Evolutionary conservation across 768 basidiomycete genomes (phyloP).

Genomic region (Suillus americanus): DNA sequence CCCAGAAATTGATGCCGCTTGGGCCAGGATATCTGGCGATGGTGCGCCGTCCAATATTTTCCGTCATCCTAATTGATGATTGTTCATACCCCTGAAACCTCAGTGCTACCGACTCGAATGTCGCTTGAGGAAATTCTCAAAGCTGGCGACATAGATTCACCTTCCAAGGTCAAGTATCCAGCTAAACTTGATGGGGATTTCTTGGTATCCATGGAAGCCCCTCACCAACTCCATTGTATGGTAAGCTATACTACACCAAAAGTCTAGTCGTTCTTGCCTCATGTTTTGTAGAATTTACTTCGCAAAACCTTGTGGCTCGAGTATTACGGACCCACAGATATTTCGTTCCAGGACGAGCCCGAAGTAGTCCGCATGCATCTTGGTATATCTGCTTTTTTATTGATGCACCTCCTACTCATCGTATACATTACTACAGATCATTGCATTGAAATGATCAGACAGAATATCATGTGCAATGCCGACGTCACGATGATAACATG

Average conservation of each 20-base stretch:
- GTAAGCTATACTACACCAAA: not conserved
- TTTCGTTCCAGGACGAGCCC: conserved; percentile 4
- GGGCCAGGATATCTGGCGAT: not conserved
- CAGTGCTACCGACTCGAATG: conserved; percentile 10
- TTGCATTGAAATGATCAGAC: conserved; percentile 11
- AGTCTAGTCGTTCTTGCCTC: not conserved
- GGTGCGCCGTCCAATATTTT: not conserved
- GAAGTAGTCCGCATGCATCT: conserved; percentile 7
- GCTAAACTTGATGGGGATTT: conserved; percentile 12
- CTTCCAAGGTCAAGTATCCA: conserved; percentile 8
- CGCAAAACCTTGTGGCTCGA: conserved; percentile 10
- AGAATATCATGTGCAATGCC: conserved; percentile 14
- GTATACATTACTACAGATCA: not conserved
- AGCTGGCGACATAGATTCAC: conserved; percentile 6
- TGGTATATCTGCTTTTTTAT: not conserved
- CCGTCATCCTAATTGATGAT: not conserved
- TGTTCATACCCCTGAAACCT: not conserved
- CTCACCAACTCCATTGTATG: conserved; percentile 14
- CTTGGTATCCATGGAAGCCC: conserved; percentile 10
- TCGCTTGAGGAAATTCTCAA: conserved; percentile 6
- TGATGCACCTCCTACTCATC: not conserved
- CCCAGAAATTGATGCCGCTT: conserved; percentile 7
- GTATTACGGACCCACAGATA: conserved; percentile 6
- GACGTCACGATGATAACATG: conserved; percentile 13
- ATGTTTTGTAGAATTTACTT: conserved; percentile 8